Evolutionary conservation across 768 basidiomycete genomes (phyloP), one percentile per base, ranked within the genome.

Genomic region (Termitomyces sp.): DNA sequence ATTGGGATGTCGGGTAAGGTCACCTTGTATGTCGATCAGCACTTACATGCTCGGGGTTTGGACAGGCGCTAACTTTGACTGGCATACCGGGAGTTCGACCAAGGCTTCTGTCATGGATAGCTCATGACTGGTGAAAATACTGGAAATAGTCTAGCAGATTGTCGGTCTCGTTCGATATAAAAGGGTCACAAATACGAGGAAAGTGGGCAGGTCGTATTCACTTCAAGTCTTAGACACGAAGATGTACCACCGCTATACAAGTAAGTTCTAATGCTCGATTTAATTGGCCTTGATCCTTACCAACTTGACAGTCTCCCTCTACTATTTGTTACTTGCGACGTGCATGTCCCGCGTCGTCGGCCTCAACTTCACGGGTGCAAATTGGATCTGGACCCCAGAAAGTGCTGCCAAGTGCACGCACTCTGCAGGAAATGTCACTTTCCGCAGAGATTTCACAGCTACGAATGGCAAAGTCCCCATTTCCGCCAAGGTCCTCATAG

Each of bases 311-410:
- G 58, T 40, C 21, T 0, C 48, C 32, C 34, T 60, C 30, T 32
- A 30, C 38, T 9, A 30, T 41, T 9, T 56, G 7, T 19, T 56
- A 17, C 19, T 58, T 22, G 48, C 60, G 17, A 45, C 57, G 11
- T 58, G 54, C 45, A 45, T 53, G 1, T 58, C 54, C 9, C 45
- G 51, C 32, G 60, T 35, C 38, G 48, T 32, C 15, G 57, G 57
- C 19, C 57, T 54, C 7, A 48, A 58, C 26, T 61, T 61, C 21
- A 50, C 54, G 19, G 56, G 57, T 14, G 54, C 57, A 40, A 62
- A 65, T 17, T 72, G 70, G 69, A 71, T 73, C 48, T 73, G 70
- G 71, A 67, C 60, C 2, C 55, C 56, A 49, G 66, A 62, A 12
- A 44, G 45, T 19, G 57, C 56, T 11, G 43, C 61, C 0, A 60